Evolutionary conservation across 31 red algal genomes (phyloP).

Genomic region (Odonthalia washingtoniensis): DNA sequence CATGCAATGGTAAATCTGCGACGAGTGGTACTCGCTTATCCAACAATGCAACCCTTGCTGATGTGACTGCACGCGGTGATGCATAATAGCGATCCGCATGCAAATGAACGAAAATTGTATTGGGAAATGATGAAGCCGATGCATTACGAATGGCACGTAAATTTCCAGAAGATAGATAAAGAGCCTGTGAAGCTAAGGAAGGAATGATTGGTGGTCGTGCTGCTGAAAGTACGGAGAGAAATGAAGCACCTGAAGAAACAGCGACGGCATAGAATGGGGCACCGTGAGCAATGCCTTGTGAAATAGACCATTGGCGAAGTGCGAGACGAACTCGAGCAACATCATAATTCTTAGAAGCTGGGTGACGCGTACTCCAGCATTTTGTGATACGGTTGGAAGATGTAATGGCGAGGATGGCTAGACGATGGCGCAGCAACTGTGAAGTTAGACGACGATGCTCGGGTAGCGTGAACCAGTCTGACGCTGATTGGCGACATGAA

Average conservation of each 20-base stretch:
- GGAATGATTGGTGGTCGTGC: constrained; percentile 19
- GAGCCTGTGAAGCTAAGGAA: constrained; percentile 42
- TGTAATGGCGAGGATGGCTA: constrained; percentile 62
- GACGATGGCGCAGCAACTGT: constrained; percentile 34
- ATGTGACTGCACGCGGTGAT: constrained; percentile 42
- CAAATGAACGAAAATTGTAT: constrained; percentile 61
- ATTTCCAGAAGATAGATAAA: constrained; percentile 71
- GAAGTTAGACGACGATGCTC: constrained; percentile 51
- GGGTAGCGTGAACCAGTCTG: constrained; percentile 67
- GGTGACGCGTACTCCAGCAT: constrained; percentile 74
- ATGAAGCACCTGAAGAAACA: constrained; percentile 68
- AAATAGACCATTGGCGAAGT: constrained; percentile 40
- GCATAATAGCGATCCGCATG: constrained; percentile 52
- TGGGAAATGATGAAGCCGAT: constrained; percentile 42
- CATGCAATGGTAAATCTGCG: constrained; percentile 42
- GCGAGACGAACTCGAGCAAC: constrained; percentile 46
- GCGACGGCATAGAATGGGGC: constrained; percentile 53
- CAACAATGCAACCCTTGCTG: constrained; percentile 46
- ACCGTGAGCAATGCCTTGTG: constrained; percentile 27
- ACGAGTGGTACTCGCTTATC: constrained; percentile 49
- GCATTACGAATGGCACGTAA: constrained; percentile 60
- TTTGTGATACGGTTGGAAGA: constrained; percentile 43
- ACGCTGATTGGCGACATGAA: constrained; percentile 49
- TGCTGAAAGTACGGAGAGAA: constrained; percentile 54
- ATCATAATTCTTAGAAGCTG: constrained; percentile 52